Conservation (phyloP, 2,329 filamentous ascomycete species). For the Neobulgaria alba region DNA sequence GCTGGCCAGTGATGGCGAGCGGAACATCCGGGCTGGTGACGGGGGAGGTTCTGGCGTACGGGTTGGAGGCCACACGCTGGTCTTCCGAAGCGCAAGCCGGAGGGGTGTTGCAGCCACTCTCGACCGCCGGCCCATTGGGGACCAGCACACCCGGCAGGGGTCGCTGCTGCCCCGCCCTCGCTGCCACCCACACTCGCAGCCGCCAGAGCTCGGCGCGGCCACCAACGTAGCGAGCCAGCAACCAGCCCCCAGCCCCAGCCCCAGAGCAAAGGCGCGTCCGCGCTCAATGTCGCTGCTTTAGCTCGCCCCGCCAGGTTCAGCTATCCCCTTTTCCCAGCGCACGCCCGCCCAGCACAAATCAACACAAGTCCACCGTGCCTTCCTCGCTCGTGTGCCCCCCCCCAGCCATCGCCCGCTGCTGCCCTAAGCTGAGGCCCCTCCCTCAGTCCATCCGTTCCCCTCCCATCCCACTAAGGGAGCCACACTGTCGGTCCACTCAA, state of each 20-base stretch:
- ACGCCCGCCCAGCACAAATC: not conserved
- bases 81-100: not conserved
- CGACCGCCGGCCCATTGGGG: not conserved
- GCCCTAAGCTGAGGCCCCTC: constrained; percentile 10
- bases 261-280: not conserved
- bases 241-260: no score
- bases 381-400: constrained; percentile 17
- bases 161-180: not conserved
- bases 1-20: not conserved
- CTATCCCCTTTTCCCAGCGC: constrained; percentile 11
- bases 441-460: no score
- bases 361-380: not conserved
- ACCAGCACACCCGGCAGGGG: not conserved
- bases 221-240: no score
- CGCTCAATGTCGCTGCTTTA: not conserved
- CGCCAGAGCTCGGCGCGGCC: constrained; percentile 3
- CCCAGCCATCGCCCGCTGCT: constrained; percentile 8
- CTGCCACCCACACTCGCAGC: not conserved
- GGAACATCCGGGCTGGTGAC: not conserved
- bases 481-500: no score
- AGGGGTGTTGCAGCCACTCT: not conserved
- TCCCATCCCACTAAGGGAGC: constrained; percentile 8
- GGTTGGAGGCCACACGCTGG: not conserved
- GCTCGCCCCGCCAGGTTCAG: constrained; percentile 11
- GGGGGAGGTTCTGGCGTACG: not conserved